Evolutionary conservation across 495 filamentous ascomycete species (phyloP), one percentile per base, ranked within the genome.

Genomic region (Aspergillus asperescens): DNA sequence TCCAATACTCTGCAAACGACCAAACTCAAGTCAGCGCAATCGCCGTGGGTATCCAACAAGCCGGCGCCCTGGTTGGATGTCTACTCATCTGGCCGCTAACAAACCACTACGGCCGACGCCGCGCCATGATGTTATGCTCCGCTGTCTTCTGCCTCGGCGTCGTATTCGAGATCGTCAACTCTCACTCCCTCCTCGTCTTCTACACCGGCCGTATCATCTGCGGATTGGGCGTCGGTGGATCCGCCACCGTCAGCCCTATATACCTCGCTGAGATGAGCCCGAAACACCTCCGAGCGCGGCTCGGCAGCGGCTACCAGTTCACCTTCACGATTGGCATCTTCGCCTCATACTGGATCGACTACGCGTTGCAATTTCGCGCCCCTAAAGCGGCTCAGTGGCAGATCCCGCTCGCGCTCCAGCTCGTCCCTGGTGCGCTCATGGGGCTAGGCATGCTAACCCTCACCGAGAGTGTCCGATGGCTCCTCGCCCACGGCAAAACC

Each of bases 241-340:
- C 79, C 7, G 76, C 78, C 0, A 78, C 77, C 9, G 71, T 80
- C 12, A 77, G 81, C 0, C 80, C 81, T 2, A 83, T 81, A 53
- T 81, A 77, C 52, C 70, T 75, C 37, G 70, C 75, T 12, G 80
- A 83, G 59, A 82, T 77, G 69, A 76, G 76, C 47, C 78, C 79
- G 0, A 77, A 75, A 40, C 69, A 77, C 12, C 73, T 81, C 43
- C 71, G 79, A 27, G 79, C 75, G 2, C 69, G 75, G 15, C 68
- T 81, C 18, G 79, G 76, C 40, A 66, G 67, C 50, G 75, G 76
- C 51, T 80, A 76, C 55, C 77, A 80, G 48, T 71, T 78, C 37
- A 75, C 75, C 37, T 80, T 75, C 48, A 77, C 77, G 0, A 67
- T 77, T 48, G 78, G 78, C 0, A 76, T 80, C 20, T 67, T 79